phyloP scores from a whole-genome alignment of 2,329 filamentous ascomycete species.

The Coleophoma crateriformis region DNA sequence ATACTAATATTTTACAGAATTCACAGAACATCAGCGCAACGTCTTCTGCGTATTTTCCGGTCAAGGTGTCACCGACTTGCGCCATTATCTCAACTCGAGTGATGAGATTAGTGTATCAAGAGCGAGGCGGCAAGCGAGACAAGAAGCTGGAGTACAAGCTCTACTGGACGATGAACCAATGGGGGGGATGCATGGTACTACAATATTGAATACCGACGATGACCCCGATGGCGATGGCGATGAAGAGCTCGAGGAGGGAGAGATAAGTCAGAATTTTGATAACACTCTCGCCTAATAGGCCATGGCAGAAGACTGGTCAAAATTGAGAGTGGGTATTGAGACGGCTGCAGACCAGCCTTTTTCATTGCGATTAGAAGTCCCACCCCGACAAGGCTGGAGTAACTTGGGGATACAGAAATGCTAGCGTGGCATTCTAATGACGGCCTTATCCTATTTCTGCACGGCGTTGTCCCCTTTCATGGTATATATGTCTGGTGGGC shows the following conservation, averaged over 20 bases:
- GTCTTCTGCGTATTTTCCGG: constrained; percentile 98
- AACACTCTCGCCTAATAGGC: neutral
- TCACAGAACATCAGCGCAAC: constrained; percentile 89
- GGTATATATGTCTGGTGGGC: too few relatives aligned
- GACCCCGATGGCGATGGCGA: neutral
- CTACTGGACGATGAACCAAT: neutral
- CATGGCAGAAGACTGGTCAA: too few relatives aligned
- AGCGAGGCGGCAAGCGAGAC: neutral
- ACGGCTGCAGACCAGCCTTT: too few relatives aligned
- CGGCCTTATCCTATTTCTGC: too few relatives aligned
- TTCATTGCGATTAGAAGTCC: too few relatives aligned
- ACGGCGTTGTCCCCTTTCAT: too few relatives aligned
- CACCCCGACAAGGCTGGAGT: too few relatives aligned
- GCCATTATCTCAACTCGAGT: constrained; percentile 68
- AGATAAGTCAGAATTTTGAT: neutral
- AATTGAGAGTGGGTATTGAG: too few relatives aligned
- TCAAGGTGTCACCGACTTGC: constrained; percentile 70
- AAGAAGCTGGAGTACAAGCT: neutral
- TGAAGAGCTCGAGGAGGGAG: neutral
- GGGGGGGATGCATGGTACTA: neutral
- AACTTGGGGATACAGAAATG: too few relatives aligned
- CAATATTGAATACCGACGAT: neutral
- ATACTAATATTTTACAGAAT: constrained; percentile 51
- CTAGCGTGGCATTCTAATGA: too few relatives aligned
- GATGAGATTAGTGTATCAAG: constrained; percentile 37